Base-by-base conservation (phyloP, 2,329 filamentous ascomycete species). In the Sclerotinia nivalis region DNA sequence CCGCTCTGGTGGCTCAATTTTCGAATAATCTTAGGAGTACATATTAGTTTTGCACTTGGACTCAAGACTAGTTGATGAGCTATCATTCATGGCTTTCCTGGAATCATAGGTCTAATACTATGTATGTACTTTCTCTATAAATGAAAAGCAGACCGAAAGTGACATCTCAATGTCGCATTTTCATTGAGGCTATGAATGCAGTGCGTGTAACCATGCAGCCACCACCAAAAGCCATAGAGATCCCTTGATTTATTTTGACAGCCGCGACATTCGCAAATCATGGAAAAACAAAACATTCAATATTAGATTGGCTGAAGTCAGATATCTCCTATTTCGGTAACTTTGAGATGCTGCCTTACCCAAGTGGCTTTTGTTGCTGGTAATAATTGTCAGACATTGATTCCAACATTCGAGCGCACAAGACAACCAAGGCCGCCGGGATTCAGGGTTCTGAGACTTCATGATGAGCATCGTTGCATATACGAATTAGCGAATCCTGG, bases 331-430 rank as follows among this genome's bases (percentile, higher is more conserved):
- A n/a, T 43, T 59, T 15, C n/a, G n/a, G 56, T 18, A 59, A 59
- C 22, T 59, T 59, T 59, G n/a, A 43, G 56, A 34, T 18, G 22
- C 6, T 40, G 34, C 34, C 22, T 12, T 37, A 34, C 13, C 60
- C 45, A 22, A 50, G 45, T 60, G 56, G 56, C 56, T 60, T 60
- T 45, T 60, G 15, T 62, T 62, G 45, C 28, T 64, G 45, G 31
- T 34, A n/a, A 50, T 37, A 50, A 47, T 50, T 37, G 22, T 64
- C 22, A 64, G 45, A 25, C 22, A 62, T 22, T 22, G 31, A 50
- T 50, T 50, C 31, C 28, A 60, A 45, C 37, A 60, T 28, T n/a
- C n/a, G 56, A 28, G 56, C 56, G 13, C 37, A 25, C 34, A 50
- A 25, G 22, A 50, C 4, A 50, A 9, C 50, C 50, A 31, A 54